phyloP scores from a whole-genome alignment of 768 basidiomycete genomes.

The Podaxis sp. region DNA sequence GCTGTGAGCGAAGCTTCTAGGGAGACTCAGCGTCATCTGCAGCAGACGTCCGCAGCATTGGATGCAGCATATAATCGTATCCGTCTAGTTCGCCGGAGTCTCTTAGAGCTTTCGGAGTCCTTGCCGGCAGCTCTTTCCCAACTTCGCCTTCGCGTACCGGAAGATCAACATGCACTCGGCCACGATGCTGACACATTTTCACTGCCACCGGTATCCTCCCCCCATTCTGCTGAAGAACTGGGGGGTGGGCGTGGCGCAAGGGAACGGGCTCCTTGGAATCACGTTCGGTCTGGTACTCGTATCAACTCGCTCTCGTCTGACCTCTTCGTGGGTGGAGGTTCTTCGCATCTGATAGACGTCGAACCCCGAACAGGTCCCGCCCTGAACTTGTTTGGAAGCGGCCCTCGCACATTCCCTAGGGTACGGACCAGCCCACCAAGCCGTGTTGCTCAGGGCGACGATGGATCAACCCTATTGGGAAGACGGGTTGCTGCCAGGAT shows the following conservation, averaged over 20 bases:
- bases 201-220: conserved; percentile 2
- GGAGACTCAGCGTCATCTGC: conserved; percentile 38
- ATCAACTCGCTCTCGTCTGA: not conserved
- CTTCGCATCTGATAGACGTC: not conserved
- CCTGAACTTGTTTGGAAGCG: not conserved
- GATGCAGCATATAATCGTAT: conserved; percentile 57
- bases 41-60: conserved; percentile 52
- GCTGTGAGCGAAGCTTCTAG: conserved; percentile 16
- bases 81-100: conserved; percentile 51
- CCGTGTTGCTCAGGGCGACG: conserved; percentile 28
- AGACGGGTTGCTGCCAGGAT: conserved; percentile 40
- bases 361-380: not conserved
- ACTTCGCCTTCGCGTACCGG: conserved; percentile 15
- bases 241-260: not conserved
- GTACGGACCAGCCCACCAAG: conserved; percentile 18
- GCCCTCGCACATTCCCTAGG: not conserved
- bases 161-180: conserved; percentile 38
- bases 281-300: not conserved
- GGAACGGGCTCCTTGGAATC: conserved; percentile 11
- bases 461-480: conserved; percentile 37
- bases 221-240: not conserved
- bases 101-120: conserved; percentile 44
- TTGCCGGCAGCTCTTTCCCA: conserved; percentile 22
- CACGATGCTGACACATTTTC: conserved; percentile 39
- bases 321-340: not conserved